phyloP scores from a whole-genome alignment of 1,284 basidiomycete genomes.

The Cryptococcus wingfieldii region DNA sequence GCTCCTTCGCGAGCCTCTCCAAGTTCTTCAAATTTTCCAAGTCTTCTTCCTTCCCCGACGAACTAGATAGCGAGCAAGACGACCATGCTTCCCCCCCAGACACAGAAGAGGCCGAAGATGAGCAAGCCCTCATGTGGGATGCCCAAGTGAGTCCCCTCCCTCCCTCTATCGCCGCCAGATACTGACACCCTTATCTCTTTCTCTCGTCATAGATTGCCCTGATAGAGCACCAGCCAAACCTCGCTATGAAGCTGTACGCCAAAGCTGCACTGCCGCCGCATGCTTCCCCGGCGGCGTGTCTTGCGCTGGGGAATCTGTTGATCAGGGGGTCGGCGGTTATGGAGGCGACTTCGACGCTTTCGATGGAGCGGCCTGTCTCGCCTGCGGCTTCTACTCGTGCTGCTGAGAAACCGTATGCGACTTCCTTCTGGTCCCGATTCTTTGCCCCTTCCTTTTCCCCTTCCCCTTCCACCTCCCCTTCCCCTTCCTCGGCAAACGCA shows the following conservation, averaged over 20 bases:
- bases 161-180: neutral
- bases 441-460: neutral
- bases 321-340: constrained; percentile 31
- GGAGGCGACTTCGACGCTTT: constrained; percentile 2
- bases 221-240: constrained; percentile 36
- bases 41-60: neutral
- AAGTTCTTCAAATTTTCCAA: constrained; percentile 8
- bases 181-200: neutral
- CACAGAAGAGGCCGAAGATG: constrained; percentile 25
- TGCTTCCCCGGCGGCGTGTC: constrained; percentile 35
- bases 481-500: neutral
- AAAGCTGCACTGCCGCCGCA: constrained; percentile 40
- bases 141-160: constrained; percentile 34
- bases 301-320: constrained; percentile 40
- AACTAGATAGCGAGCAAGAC: constrained; percentile 9
- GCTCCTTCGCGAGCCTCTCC: constrained; percentile 19
- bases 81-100: constrained; percentile 7
- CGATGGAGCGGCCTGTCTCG: neutral
- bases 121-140: constrained; percentile 39
- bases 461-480: neutral
- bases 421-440: neutral
- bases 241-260: constrained; percentile 36
- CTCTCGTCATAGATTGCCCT: constrained; percentile 30
- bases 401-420: neutral
- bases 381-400: neutral